Evolutionary conservation across 2,329 filamentous ascomycete genomes (phyloP), one percentile per base, ranked within the genome.

Genomic region (Gnomoniopsis smithogilvyi): DNA sequence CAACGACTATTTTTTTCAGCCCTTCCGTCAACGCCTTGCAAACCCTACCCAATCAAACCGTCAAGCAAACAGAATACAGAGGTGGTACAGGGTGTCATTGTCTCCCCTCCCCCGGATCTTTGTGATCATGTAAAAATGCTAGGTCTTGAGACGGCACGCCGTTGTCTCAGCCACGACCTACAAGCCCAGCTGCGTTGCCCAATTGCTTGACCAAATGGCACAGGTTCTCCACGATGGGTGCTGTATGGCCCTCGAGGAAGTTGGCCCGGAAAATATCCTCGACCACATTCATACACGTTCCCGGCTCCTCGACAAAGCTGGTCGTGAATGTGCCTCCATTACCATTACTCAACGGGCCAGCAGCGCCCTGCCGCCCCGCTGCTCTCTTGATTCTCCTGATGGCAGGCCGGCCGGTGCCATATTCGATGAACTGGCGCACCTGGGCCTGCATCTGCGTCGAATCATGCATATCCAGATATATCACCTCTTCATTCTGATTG

Each of bases 211-310:
- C 81, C 64, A 91, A 71, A 49, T 84, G 79, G 49, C 85, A 81
- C 51, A 91, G 69, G 62, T 90, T 90, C 64, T 89, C 86, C 1
- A 90, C 86, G 48, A 91, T 77, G 0, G 86, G 81, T 14, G 87
- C 84, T 60, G 78, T 77, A 33, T 74, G 71, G 1, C 72, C 73
- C 1, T 69, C 72, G 15, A 68, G 65, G 60, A 79, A 85, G 68
- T 87, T 86, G 43, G 74, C 70, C 34, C 76, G 73, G 62, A 91
- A 74, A 11, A 87, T 74, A 41, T 82, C 78, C 55, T 86, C 79
- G 2, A 83, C 77, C 21, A 84, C 72, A 17, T 81, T 78, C 78
- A 90, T 86, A 41, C 85, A 82, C 1, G 77, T 76, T 30, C 78
- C 77, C 0, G 86, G 81, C 63, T 89, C 80, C 19, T 80, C 79